Evolutionary conservation across 2,329 filamentous ascomycete genomes (phyloP).

Genomic region (Fusarium kyushuense): DNA sequence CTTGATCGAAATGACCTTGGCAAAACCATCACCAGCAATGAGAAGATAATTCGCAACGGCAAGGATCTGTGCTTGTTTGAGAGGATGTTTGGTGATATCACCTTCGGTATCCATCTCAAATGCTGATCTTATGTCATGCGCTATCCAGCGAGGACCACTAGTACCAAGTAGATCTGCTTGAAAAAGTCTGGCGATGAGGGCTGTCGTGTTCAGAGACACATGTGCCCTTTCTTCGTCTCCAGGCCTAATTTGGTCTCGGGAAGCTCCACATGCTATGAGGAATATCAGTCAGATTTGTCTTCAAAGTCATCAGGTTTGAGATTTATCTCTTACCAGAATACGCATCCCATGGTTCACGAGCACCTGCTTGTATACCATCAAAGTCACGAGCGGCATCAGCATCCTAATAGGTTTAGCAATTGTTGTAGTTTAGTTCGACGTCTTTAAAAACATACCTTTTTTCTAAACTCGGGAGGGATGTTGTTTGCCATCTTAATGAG

Average conservation of each 20-base stretch:
- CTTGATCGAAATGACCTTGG: neutral
- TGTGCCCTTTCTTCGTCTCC: neutral
- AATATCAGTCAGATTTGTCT: rapidly evolving
- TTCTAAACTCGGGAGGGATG: neutral
- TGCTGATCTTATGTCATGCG: neutral
- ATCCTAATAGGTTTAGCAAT: neutral
- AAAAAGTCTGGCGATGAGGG: conserved; percentile 15
- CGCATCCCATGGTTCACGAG: neutral
- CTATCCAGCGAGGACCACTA: neutral
- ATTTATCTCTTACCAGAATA: neutral
- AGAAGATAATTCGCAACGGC: neutral
- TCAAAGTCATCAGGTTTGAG: rapidly evolving
- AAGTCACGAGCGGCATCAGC: conserved; percentile 2
- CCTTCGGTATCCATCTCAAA: neutral
- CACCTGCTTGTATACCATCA: neutral
- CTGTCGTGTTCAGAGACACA: conserved; percentile 7
- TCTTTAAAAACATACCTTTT: neutral
- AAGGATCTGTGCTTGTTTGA: neutral
- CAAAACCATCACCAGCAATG: neutral
- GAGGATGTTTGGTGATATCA: neutral
- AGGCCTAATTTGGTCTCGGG: rapidly evolving
- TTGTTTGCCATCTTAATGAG: neutral
- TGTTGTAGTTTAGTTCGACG: rapidly evolving
- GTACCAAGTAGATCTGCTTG: neutral
- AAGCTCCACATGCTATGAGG: rapidly evolving